phyloP scores from a whole-genome alignment of 176 grass and related monocot genomes.

The Zoysia pacifica region DNA sequence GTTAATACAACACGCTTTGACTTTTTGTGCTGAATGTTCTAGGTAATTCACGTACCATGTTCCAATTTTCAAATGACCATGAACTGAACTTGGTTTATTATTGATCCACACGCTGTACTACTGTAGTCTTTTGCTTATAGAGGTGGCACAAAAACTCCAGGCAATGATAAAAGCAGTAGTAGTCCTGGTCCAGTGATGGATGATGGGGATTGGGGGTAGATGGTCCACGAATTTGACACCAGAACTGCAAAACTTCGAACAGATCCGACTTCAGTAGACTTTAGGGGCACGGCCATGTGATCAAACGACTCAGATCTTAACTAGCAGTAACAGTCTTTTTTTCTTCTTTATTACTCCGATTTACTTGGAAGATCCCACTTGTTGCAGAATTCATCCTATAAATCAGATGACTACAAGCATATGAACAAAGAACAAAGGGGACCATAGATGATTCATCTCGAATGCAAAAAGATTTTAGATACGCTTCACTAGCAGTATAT shows the following conservation, averaged over 20 bases:
- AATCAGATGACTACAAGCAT: background rate
- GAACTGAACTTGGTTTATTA: background rate
- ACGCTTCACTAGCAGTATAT: background rate
- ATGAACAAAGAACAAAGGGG: background rate
- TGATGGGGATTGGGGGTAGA: constrained; percentile 24
- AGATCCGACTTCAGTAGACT: constrained; percentile 31
- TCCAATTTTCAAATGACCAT: background rate
- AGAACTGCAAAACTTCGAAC: constrained; percentile 38
- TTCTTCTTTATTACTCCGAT: background rate
- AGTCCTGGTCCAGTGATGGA: constrained; percentile 16
- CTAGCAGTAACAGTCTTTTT: background rate
- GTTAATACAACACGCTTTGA: constrained; percentile 1
- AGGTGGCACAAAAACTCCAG: constrained; percentile 26
- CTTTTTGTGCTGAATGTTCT: background rate
- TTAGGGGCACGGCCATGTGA: constrained; percentile 5
- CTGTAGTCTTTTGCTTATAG: background rate
- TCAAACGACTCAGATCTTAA: constrained; percentile 13
- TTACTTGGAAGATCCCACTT: background rate
- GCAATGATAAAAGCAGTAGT: constrained; percentile 35
- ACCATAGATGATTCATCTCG: background rate
- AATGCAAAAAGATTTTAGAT: background rate
- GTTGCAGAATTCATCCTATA: background rate
- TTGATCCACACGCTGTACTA: background rate
- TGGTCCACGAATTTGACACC: constrained; percentile 47
- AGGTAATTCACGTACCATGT: background rate